Conservation (phyloP, 768 basidiomycete species). For the Pleurotus eryngii region DNA sequence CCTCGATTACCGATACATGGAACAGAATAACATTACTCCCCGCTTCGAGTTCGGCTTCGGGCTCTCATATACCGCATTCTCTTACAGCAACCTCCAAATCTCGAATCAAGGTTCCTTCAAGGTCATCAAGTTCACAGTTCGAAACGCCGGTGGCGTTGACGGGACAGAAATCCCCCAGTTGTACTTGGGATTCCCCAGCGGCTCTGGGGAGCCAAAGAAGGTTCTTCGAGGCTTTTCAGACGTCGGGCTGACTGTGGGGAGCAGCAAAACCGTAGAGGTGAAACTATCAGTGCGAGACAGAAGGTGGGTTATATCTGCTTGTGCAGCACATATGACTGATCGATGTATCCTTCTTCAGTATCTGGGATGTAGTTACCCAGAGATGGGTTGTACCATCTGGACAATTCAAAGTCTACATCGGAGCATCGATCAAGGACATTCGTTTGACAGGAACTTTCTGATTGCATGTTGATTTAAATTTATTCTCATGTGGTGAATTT, state of each 20-base stretch:
- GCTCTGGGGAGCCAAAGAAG: slow-evolving; percentile 66
- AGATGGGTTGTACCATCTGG: slow-evolving; percentile 49
- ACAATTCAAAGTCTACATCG: slow-evolving; percentile 48
- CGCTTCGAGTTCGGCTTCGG: slow-evolving; percentile 7
- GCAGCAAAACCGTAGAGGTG: slow-evolving; percentile 45
- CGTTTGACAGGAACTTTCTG: slow-evolving; percentile 33
- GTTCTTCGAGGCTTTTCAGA: slow-evolving; percentile 70
- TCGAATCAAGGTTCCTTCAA: slow-evolving; percentile 33
- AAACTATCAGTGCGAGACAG: slow-evolving; percentile 44
- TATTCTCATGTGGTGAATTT: neutral
- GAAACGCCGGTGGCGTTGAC: slow-evolving; percentile 56
- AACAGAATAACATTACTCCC: slow-evolving; percentile 2
- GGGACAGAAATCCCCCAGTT: slow-evolving; percentile 77
- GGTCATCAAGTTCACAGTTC: slow-evolving; percentile 59
- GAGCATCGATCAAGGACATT: slow-evolving; percentile 49
- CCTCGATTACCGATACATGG: slow-evolving; percentile 29
- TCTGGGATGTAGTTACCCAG: slow-evolving; percentile 55
- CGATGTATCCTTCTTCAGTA: slow-evolving; percentile 21
- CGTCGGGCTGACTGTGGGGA: slow-evolving; percentile 44
- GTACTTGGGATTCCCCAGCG: slow-evolving; percentile 67
- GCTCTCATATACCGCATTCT: slow-evolving; percentile 74
- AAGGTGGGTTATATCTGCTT: slow-evolving; percentile 30
- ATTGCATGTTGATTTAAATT: neutral
- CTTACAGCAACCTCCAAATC: slow-evolving; percentile 58
- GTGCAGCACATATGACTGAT: neutral